A percentile compares a stretch with the other conserved stretches of the same genome.
phyloP scores from a whole-genome alignment of 2,329 filamentous ascomycete species.

The Triangularia setosa region DNA sequence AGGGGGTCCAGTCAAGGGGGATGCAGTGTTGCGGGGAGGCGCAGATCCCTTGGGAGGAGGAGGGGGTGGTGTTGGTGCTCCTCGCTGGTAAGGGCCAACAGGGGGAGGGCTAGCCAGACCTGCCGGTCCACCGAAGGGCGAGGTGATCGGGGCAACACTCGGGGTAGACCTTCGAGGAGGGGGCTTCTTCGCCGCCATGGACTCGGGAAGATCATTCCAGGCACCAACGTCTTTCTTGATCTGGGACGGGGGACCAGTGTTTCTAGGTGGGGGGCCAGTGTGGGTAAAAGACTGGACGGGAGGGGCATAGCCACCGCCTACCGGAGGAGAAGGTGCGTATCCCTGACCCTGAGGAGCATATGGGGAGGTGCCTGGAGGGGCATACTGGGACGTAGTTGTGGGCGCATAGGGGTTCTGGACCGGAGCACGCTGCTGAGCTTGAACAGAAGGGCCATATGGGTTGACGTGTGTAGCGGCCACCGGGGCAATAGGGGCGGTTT shows the following conservation, averaged over 20 bases:
- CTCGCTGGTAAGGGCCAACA: slow-evolving; percentile 56
- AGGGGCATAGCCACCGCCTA: slow-evolving; percentile 51
- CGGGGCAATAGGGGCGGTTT: slow-evolving; percentile 34
- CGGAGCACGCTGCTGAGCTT: slow-evolving; percentile 30
- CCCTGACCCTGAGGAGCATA: slow-evolving; percentile 34
- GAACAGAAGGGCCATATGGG: slow-evolving; percentile 33
- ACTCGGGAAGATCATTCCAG: slow-evolving; percentile 85
- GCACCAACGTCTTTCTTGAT: slow-evolving; percentile 68
- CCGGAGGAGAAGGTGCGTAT: slow-evolving; percentile 22
- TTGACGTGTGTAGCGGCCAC: slow-evolving; percentile 27
- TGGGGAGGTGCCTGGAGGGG: slow-evolving; percentile 31
- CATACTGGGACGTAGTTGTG: slow-evolving; percentile 30
- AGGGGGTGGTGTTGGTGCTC: slow-evolving; percentile 67
- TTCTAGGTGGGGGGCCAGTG: slow-evolving; percentile 57
- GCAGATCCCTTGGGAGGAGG: slow-evolving; percentile 79
- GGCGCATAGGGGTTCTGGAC: slow-evolving; percentile 49
- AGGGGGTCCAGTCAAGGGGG: slow-evolving; percentile 60
- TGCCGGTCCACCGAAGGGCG: slow-evolving; percentile 67
- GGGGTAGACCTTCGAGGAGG: slow-evolving; percentile 72
- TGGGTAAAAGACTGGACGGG: slow-evolving; percentile 37
- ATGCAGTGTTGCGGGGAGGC: slow-evolving; percentile 62
- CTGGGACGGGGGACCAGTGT: slow-evolving; percentile 63
- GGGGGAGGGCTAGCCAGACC: slow-evolving; percentile 53
- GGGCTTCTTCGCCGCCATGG: slow-evolving; percentile 69
- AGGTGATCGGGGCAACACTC: slow-evolving; percentile 62